Base-by-base conservation (phyloP, 2,329 filamentous ascomycete species). In the Cercospora sp. region DNA sequence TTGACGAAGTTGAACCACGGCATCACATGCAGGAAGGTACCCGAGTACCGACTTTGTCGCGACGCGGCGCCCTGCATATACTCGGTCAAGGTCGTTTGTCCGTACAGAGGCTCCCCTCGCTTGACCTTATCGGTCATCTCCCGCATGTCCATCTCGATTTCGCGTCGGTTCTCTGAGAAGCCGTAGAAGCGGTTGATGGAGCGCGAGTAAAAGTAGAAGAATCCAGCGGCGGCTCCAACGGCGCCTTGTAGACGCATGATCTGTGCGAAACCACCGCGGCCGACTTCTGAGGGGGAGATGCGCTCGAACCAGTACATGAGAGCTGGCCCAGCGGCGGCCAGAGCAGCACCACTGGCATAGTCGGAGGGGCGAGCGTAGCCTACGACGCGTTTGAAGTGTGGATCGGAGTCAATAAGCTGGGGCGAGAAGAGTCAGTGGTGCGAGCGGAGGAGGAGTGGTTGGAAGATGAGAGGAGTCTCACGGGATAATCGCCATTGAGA, bases 1-100 rank as follows among this genome's bases (percentile, higher is more conserved):
- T 99, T 98, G 77, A 97, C 94, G 82, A 99, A 91, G 85, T 99
- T 99, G 83, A 97, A 94, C 95, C 94, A 98, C 45, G 94, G 94
- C 66, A 99, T 83, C 64, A 94, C 88, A 78, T 93, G 91, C 72
- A 92, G 83, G 81, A 94, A 95, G 33, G 95, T 85, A 48, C 91
- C 91, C 42, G 92, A 90, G 85, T 97, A 98, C 78, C 95, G 87
- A 77, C 93, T 97, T 84, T 99, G 96, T 75, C 95, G 87, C 68
- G 92, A 89, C 63, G 95, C 94, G 45, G 97, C 91, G 68, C 94
- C 95, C 82, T 99, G 95, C 85, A 97, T 91, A 82, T 97, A 92
- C 71, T 94, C 90, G 67, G 90, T 91, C 75, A 97, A 82, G 63
- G 83, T 83, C 76, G 89, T 92, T 75, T 87, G 87, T 77, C 95